Evolutionary conservation across 768 basidiomycete species (phyloP), one percentile per base, ranked within the genome.

Genomic region (Amanita jacksonii): DNA sequence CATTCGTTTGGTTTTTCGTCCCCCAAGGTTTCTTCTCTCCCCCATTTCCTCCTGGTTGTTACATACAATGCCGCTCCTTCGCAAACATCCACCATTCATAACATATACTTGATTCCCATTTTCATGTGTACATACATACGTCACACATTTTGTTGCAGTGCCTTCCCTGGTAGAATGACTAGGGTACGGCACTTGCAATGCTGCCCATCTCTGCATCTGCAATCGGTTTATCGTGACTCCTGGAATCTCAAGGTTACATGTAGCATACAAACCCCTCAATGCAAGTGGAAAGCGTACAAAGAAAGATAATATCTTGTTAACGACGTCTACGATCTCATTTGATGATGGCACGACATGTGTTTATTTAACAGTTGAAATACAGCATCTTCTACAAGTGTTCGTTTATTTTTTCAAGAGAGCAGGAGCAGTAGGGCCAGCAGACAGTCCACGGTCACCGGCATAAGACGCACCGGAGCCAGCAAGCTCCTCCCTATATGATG

Each of bases 391-490:
- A 25, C 31, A 24, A 37, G 31, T 41, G 23, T 36, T 43, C 42
- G 25, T 13, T 57, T 70, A 80, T 67, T 84, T 82, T 72, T 77
- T 73, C 58, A 76, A 68, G 43, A 90, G 66, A 45, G 77, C 80
- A 36, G 91, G 90, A 41, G 80, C 57, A n/a, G 67, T 77, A 49
- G 66, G 60, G 45, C 92, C 92, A 47, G 75, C 76, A 49, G 90
- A 85, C 52, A 94, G 69, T 37, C 89, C 91, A 62, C 75, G 76
- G 50, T 71, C 76, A 42, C 82, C 88, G 39, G 89, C 91, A 57
- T 73, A 96, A 51, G 70, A 70, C 28, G 75, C 74, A 41, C 77
- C 77, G 48, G 69, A 68, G 47, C 65, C 83, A 43, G 54, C 48
- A 52, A 93, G 72, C 65, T 94, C 86, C 62, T 83, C 51, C 52